Conservation (phyloP, 495 filamentous ascomycete species). For the Emericellopsis terricola region DNA sequence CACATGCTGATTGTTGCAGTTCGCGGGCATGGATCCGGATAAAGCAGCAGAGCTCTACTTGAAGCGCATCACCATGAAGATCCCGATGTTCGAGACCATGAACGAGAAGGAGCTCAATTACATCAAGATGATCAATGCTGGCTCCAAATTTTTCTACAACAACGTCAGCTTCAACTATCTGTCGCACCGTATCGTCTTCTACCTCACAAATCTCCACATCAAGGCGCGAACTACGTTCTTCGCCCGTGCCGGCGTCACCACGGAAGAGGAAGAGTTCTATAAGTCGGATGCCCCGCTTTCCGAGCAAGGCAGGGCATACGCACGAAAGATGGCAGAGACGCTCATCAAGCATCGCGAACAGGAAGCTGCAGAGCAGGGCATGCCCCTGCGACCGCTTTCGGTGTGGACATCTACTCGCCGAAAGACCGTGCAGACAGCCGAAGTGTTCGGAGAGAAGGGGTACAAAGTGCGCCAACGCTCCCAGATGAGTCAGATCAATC, state of each 20-base stretch:
- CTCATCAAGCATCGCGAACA: constrained; percentile 65
- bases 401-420: constrained; percentile 91
- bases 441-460: constrained; percentile 54
- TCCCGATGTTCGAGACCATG: constrained; percentile 95
- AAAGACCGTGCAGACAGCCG: constrained; percentile 80
- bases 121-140: constrained; percentile 99
- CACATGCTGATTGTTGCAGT: constrained; percentile 35
- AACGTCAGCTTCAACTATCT: constrained; percentile 92
- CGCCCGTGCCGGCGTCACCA: constrained; percentile 50
- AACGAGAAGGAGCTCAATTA: constrained; percentile 84
- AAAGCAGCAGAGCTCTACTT: constrained; percentile 88
- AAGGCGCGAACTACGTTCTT: constrained; percentile 90
- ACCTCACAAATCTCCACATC: constrained; percentile 92
- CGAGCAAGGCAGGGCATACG: constrained; percentile 68
- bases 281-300: constrained; percentile 77
- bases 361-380: constrained; percentile 57
- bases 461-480: constrained; percentile 79
- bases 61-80: constrained; percentile 70
- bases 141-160: constrained; percentile 80
- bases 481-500: constrained; percentile 93
- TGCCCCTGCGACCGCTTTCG: constrained; percentile 57
- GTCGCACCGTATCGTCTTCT: constrained; percentile 92
- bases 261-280: constrained; percentile 62
- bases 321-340: constrained; percentile 69
- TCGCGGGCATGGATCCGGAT: constrained; percentile 74